Conservation (phyloP, 179 eudicot genomes). For the Beta lomatogona region DNA sequence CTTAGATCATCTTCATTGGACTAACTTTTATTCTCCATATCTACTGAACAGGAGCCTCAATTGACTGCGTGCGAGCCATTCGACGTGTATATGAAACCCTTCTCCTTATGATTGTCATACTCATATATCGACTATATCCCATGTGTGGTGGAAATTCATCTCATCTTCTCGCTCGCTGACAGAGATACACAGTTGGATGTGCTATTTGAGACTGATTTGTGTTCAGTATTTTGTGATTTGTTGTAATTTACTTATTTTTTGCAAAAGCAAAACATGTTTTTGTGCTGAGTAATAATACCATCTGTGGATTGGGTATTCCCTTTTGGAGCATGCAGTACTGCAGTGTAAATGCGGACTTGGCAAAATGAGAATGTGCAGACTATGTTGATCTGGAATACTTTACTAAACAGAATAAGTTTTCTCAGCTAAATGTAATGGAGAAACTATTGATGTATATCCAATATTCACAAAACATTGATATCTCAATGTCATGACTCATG, state of each 20-base stretch:
- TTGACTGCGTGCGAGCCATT: constrained; percentile 78
- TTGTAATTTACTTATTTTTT: constrained; percentile 9
- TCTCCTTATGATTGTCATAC: constrained; percentile 48
- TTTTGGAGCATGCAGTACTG: neutral
- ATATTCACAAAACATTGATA: too few species aligned
- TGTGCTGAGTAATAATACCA: neutral
- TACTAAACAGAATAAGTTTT: too few species aligned
- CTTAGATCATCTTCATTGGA: neutral
- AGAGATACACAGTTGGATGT: constrained; percentile 13
- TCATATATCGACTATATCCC: too few species aligned
- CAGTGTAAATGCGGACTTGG: neutral
- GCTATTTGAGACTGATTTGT: neutral
- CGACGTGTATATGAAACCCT: constrained; percentile 77
- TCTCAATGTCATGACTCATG: too few species aligned
- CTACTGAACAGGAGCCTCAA: constrained; percentile 80
- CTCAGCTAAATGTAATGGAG: too few species aligned
- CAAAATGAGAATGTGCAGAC: neutral
- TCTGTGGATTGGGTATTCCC: neutral
- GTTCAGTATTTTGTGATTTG: neutral
- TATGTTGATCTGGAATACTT: neutral
- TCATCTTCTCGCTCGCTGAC: neutral
- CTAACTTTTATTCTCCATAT: constrained; percentile 1
- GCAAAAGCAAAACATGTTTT: neutral
- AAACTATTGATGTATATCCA: too few species aligned
- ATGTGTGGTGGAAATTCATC: neutral